These are phyloP conservation scores for Penicillium sp. DNA, from an alignment of 2,329 filamentous ascomycete species.

Conservation along the genomic window DNA sequence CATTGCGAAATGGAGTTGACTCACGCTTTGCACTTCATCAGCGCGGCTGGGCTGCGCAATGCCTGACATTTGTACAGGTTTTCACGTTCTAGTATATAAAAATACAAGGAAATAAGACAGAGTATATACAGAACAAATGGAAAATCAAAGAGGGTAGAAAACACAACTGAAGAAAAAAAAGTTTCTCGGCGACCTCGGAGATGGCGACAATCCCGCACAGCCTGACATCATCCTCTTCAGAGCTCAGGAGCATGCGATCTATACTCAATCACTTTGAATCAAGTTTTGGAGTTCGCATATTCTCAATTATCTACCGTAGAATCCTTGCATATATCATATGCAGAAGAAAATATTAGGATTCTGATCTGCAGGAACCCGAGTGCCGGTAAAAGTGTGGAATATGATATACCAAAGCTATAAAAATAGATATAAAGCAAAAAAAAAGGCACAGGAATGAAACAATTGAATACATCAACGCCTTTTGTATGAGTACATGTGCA, in stretches of 20 bases:
- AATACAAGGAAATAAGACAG: background rate
- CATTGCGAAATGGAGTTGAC: conserved; percentile 18
- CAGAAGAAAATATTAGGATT: background rate
- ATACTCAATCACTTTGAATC: background rate
- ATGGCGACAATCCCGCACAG: conserved; percentile 22
- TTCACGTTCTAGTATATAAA: background rate
- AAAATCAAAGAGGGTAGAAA: background rate
- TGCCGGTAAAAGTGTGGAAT: background rate
- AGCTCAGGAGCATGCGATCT: background rate
- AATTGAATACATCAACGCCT: background rate
- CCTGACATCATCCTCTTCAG: conserved; percentile 23
- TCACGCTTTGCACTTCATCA: conserved; percentile 44
- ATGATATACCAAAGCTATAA: background rate
- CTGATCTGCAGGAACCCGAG: conserved; percentile 4
- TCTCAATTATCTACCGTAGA: too few relatives aligned
- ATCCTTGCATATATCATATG: background rate
- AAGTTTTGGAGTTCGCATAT: background rate
- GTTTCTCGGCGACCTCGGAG: conserved; percentile 15
- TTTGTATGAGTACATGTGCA: conserved; percentile 9
- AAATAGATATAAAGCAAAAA: background rate
- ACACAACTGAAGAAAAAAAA: conserved; percentile 9
- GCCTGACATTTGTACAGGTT: conserved; percentile 22
- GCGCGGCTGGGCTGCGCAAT: conserved; percentile 30
- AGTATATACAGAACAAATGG: background rate
- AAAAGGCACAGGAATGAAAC: background rate